Evolutionary conservation across 805 yeast species (phyloP).

Genomic region (Vanderwaltozyma tropicalis): DNA sequence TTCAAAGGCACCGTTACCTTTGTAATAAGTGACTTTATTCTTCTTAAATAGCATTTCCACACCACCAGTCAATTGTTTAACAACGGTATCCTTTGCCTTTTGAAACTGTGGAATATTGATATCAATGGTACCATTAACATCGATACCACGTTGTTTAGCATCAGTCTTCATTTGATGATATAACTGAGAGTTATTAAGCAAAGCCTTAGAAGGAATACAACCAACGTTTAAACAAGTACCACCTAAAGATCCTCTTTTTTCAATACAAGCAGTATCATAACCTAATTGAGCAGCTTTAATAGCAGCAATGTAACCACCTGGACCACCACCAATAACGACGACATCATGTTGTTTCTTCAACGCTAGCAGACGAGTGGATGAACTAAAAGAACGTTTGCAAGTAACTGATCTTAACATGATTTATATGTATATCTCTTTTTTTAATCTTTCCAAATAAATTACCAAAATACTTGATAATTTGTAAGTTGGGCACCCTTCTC

Average conservation of each 20-base stretch:
- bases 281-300: conserved; percentile 98
- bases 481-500: too few species aligned
- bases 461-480: too few species aligned
- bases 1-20: conserved; percentile 83
- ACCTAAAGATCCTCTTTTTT: conserved; percentile 91
- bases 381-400: background rate
- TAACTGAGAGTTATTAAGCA: conserved; percentile 87
- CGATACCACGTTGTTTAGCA: conserved; percentile 81
- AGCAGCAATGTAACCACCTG: conserved; percentile 99
- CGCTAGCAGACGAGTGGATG: conserved; percentile 1
- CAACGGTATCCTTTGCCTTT: conserved; percentile 87
- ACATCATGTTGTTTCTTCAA: conserved; percentile 49
- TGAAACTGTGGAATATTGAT: conserved; percentile 72
- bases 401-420: conserved; percentile 2
- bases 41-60: conserved; percentile 91
- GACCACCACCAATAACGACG: conserved; percentile 97
- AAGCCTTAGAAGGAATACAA: conserved; percentile 95
- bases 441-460: too few species aligned
- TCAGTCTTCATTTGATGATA: conserved; percentile 85
- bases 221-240: conserved; percentile 99
- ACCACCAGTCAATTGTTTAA: conserved; percentile 84
- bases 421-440: too few species aligned
- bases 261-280: conserved; percentile 88
- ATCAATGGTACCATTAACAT: conserved; percentile 55
- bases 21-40: conserved; percentile 87